These are phyloP conservation scores for Candida ovalis DNA, from an alignment of 805 yeast genomes.

Conservation along the genomic window DNA sequence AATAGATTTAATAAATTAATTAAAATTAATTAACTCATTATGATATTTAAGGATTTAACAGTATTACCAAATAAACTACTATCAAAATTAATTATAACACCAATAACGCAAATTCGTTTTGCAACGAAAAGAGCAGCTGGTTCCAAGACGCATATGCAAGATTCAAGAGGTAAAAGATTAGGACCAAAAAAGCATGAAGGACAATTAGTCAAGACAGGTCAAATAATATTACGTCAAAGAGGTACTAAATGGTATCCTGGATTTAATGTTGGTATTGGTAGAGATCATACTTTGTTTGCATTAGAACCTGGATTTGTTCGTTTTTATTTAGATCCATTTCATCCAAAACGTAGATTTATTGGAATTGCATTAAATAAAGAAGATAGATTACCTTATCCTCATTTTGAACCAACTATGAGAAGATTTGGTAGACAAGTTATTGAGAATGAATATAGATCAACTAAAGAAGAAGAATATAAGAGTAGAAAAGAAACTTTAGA, in stretches of 20 bases:
- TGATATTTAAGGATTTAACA: background rate
- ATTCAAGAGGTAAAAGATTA: slow-evolving; percentile 90
- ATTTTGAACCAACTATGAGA: slow-evolving; percentile 83
- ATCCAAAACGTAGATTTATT: slow-evolving; percentile 84
- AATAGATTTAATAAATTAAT: too few relatives aligned
- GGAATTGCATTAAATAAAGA: slow-evolving; percentile 77
- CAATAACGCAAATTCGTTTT: slow-evolving; percentile 54
- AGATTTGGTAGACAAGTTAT: slow-evolving; percentile 72
- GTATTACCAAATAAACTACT: background rate
- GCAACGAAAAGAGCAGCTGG: slow-evolving; percentile 96
- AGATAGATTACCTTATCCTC: slow-evolving; percentile 75
- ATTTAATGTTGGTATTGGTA: slow-evolving; percentile 84
- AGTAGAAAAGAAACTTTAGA: slow-evolving; percentile 64
- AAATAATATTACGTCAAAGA: slow-evolving; percentile 87
- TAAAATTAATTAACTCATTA: too few relatives aligned
- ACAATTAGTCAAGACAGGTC: slow-evolving; percentile 70
- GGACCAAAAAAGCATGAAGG: slow-evolving; percentile 91
- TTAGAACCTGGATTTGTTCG: slow-evolving; percentile 90
- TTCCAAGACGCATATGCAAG: slow-evolving; percentile 89
- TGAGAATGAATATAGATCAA: slow-evolving; percentile 45
- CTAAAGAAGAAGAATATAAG: slow-evolving; percentile 55
- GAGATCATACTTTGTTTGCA: slow-evolving; percentile 90
- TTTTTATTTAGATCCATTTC: slow-evolving; percentile 92
- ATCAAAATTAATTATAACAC: background rate
- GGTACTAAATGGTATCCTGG: slow-evolving; percentile 96